phyloP scores from a whole-genome alignment of 371 early-diverging fungal species.

The Nosema muscidifuracis region DNA sequence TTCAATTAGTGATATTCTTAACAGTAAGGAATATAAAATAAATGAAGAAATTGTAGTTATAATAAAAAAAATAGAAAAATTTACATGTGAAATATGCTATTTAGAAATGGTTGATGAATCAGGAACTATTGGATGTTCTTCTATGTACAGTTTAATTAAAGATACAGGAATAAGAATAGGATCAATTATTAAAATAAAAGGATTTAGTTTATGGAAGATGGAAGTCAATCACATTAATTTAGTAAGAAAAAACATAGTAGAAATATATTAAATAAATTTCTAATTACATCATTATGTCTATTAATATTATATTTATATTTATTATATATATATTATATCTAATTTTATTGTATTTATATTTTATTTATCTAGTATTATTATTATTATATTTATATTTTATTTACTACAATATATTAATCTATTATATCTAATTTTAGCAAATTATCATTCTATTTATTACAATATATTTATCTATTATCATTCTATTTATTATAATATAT shows the following conservation, averaged over 20 bases:
- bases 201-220: slow-evolving; percentile 32
- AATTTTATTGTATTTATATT: too few species aligned
- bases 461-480: too few species aligned
- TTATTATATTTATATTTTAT: too few species aligned
- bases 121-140: slow-evolving; percentile 25
- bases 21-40: slow-evolving; percentile 17
- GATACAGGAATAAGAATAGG: slow-evolving; percentile 30
- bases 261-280: too few species aligned
- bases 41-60: not conserved
- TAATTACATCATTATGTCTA: too few species aligned
- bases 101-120: slow-evolving; percentile 30
- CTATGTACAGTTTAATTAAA: not conserved
- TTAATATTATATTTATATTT: too few species aligned
- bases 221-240: slow-evolving; percentile 33
- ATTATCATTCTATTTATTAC: too few species aligned
- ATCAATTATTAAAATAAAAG: slow-evolving; percentile 4
- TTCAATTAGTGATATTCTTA: not conserved
- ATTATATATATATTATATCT: too few species aligned
- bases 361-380: too few species aligned
- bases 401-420: too few species aligned
- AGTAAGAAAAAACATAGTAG: slow-evolving; percentile 11
- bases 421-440: too few species aligned
- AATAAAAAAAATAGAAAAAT: slow-evolving; percentile 25
- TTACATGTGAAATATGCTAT: slow-evolving; percentile 1
- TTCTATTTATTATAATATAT: too few species aligned